Conservation (phyloP, 2,329 filamentous ascomycete genomes). For the Ceratocystis eucalypticola region DNA sequence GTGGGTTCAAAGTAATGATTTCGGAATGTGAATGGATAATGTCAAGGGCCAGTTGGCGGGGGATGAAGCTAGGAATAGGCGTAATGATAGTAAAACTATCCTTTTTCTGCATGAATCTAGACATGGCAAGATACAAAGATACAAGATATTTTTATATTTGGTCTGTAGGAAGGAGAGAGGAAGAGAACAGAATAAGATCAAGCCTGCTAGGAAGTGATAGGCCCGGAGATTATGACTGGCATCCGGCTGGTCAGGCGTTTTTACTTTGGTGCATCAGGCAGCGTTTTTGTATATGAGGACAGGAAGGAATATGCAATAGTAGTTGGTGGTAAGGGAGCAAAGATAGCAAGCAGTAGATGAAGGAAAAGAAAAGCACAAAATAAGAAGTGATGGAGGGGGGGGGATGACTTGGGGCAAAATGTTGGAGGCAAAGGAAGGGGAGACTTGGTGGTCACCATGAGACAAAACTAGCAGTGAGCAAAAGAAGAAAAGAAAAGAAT, state of each 20-base stretch:
- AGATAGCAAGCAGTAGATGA: neutral
- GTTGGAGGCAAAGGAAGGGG: neutral
- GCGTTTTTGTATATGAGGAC: neutral
- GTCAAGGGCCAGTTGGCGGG: constrained; percentile 57
- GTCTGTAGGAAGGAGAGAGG: neutral
- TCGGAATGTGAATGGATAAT: constrained; percentile 59
- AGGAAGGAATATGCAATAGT: neutral
- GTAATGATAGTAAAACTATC: constrained; percentile 55
- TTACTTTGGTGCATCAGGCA: neutral
- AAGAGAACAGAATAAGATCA: neutral
- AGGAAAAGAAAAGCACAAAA: neutral
- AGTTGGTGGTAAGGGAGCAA: neutral
- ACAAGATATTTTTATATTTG: neutral
- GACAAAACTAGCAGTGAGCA: neutral
- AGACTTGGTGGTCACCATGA: neutral
- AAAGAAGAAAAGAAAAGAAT: neutral
- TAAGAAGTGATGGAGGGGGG: neutral
- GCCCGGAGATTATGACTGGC: neutral
- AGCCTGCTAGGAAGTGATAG: neutral
- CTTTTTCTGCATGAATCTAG: constrained; percentile 40
- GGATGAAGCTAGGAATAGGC: constrained; percentile 55
- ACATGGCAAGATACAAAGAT: constrained; percentile 27
- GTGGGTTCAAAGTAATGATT: constrained; percentile 56
- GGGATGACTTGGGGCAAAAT: neutral
- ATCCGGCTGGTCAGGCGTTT: neutral